Base-by-base conservation (phyloP, 192 early-diverging fungal genomes). In the Coemansia sp. region DNA sequence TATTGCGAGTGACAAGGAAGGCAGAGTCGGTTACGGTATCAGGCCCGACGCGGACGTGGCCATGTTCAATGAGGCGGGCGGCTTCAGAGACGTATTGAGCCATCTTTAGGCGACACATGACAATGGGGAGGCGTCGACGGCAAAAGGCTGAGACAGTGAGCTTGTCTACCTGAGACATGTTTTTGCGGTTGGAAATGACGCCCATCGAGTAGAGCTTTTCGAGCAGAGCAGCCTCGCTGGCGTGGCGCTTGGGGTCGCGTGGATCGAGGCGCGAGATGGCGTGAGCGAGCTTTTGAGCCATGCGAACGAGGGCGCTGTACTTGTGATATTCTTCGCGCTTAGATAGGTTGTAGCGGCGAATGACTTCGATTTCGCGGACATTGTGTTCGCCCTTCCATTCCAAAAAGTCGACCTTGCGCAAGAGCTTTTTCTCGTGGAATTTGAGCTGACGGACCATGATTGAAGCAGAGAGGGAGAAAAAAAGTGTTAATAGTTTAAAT, bases 61-160 rank as follows among this genome's bases (percentile, higher is more conserved):
- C 96, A 70, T 98, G 95, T 82, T 97, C 93, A 29, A 98, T 88
- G 76, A 94, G 91, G 35, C 87, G 90, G 18, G 93, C 92, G 12
- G 95, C 96, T 73, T 94, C 88, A 45, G 91, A 92, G 49, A 98
- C 94, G 40, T 91, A 92, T 82, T 98, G 91, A 1, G 95, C 88
- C 96, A 98, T 98, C 77, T 93, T 94, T 34, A 96, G 73, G n/a
- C 95, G 85, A 47, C 93, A 93, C 94, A 98, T 93, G 27, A 98
- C 90, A 41, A 98, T 89, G 18, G 96, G 91, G 22, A 98, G 71
- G 32, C 96, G 82, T 47, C 96, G 87, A 62, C 87, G 83, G 83
- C 96, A 98, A 64, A 98, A 94, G 3, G 91, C 81, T 2, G 90
- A 89, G 24, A 98, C 96, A 9, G 90, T 90, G 41, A 97, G 85